phyloP scores from a whole-genome alignment of 2,329 filamentous ascomycete genomes.

The Rugonectria rugulosa region DNA sequence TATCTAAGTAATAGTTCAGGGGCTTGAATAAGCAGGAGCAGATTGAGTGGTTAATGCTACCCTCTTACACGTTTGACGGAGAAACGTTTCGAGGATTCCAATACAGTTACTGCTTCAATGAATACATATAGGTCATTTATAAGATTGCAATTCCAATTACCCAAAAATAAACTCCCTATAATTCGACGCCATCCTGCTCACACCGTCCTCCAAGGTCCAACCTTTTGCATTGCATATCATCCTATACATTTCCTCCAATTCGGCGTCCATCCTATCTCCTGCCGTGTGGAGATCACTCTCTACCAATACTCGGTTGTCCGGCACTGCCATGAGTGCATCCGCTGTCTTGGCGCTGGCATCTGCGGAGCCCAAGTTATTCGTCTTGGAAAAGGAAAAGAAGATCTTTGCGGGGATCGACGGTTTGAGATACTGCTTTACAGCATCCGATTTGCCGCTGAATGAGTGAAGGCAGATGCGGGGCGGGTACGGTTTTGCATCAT shows the following conservation, averaged over 20 bases:
- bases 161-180: conserved; percentile 80
- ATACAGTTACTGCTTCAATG: no score
- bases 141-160: background rate
- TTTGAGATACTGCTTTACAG: conserved; percentile 77
- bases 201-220: conserved; percentile 76
- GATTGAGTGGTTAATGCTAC: no score
- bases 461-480: conserved; percentile 90
- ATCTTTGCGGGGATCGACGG: conserved; percentile 74
- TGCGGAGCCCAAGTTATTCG: conserved; percentile 73
- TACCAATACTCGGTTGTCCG: conserved; percentile 77
- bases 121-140: no score
- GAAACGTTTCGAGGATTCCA: no score
- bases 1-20: no score
- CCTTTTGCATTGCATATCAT: conserved; percentile 76
- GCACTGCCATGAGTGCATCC: conserved; percentile 72
- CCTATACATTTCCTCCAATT: conserved; percentile 74
- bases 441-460: conserved; percentile 78
- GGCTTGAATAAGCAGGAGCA: no score
- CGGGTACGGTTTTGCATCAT: conserved; percentile 62
- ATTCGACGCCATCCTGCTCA: conserved; percentile 71
- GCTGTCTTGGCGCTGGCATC: conserved; percentile 59
- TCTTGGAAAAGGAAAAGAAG: conserved; percentile 85
- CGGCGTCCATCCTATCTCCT: conserved; percentile 77
- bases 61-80: no score
- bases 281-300: conserved; percentile 89